Evolutionary conservation across 805 yeast genomes (phyloP).

Genomic region (Wickerhamomyces rabaulensis): DNA sequence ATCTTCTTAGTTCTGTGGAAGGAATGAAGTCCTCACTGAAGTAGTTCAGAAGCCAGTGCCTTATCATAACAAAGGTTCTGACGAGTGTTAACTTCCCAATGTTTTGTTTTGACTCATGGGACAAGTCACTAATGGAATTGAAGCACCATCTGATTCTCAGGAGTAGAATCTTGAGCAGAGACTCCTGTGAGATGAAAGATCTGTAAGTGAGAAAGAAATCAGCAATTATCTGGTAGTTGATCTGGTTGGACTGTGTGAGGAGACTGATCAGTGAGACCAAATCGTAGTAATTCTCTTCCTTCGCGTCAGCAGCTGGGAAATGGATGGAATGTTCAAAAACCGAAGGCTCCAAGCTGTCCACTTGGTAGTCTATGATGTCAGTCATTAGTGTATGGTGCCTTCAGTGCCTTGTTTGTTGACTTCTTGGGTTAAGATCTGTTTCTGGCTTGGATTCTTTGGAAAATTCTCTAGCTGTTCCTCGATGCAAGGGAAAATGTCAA

Average conservation of each 20-base stretch:
- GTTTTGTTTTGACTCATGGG: constrained; percentile 28
- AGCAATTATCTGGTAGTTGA: constrained; percentile 73
- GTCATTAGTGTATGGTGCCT: constrained; percentile 1
- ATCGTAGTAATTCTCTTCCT: constrained; percentile 4
- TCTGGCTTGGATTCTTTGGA: neutral
- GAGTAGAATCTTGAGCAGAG: constrained; percentile 55
- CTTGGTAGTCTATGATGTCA: constrained; percentile 6
- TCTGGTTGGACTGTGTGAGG: constrained; percentile 20
- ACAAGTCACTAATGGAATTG: constrained; percentile 25
- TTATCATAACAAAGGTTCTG: constrained; percentile 77
- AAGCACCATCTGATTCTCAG: constrained; percentile 73
- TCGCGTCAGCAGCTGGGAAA: neutral
- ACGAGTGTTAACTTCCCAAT: constrained; percentile 65
- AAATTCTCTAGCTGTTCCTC: neutral
- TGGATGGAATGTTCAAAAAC: constrained; percentile 7
- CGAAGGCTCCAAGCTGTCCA: neutral
- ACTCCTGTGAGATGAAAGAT: constrained; percentile 53
- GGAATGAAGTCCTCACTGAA: constrained; percentile 78
- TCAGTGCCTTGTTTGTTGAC: neutral
- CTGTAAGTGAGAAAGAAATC: constrained; percentile 87
- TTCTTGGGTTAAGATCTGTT: too few relatives aligned
- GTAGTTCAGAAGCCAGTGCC: constrained; percentile 89
- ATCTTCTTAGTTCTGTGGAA: constrained; percentile 40
- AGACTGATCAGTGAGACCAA: constrained; percentile 11
- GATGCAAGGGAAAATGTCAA: neutral